A percentile compares a stretch with the other conserved stretches of the same genome.
These are phyloP conservation scores for Nepenthes gracilis DNA, from an alignment of 148 eudicot genomes.

Conservation along the genomic window DNA sequence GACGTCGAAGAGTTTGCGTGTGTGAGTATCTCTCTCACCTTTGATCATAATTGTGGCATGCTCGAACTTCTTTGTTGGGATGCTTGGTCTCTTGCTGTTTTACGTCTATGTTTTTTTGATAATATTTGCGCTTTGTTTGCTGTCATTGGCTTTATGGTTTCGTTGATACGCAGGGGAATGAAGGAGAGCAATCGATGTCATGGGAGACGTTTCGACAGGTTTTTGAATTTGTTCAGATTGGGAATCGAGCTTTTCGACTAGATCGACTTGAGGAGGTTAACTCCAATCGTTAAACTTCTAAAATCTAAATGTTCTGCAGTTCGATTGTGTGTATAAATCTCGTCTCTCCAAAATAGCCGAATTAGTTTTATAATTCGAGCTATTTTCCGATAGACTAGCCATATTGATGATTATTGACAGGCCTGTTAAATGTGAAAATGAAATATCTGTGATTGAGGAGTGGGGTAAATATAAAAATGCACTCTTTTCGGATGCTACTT, in stretches of 20 bases:
- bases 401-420: too few species aligned
- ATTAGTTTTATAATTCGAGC: too few species aligned
- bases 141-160: background rate
- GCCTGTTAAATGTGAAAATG: too few species aligned
- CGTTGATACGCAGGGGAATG: slow-evolving; percentile 29
- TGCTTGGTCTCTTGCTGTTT: too few species aligned
- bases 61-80: too few species aligned
- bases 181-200: slow-evolving; percentile 42
- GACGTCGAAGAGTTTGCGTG: slow-evolving; percentile 74
- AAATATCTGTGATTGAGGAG: too few species aligned
- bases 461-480: too few species aligned
- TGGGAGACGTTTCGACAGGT: slow-evolving; percentile 44
- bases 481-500: too few species aligned
- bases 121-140: background rate
- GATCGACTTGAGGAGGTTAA: slow-evolving; percentile 50
- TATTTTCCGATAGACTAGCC: too few species aligned
- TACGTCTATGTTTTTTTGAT: too few species aligned
- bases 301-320: background rate
- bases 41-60: background rate
- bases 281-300: background rate
- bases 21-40: slow-evolving; percentile 23
- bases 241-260: slow-evolving; percentile 62
- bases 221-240: slow-evolving; percentile 47
- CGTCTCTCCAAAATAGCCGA: background rate
- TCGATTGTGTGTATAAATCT: background rate